These are phyloP conservation scores for Lactuca saligna DNA, from an alignment of 129 eudicot species.

Conservation along the genomic window DNA sequence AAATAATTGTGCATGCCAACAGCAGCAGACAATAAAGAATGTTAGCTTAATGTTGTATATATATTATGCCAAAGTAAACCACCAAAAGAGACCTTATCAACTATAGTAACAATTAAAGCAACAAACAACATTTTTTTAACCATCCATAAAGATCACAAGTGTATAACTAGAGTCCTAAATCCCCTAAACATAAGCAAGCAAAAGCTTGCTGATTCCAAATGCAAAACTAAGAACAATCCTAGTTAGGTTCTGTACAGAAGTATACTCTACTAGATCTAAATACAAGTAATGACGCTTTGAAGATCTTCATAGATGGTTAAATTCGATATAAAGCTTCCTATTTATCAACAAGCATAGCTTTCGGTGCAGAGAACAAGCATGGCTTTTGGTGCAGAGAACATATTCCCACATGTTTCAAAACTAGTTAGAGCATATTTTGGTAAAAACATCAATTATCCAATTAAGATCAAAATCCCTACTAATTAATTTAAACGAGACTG, in stretches of 20 bases:
- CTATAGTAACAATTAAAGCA: constrained; percentile 1
- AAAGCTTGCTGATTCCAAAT: constrained; percentile 5
- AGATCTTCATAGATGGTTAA: neutral
- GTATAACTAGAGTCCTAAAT: neutral
- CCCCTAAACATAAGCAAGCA: neutral
- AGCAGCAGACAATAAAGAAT: neutral
- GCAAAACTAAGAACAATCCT: constrained; percentile 15
- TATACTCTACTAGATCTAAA: constrained; percentile 1
- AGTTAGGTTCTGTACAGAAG: neutral
- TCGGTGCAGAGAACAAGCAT: neutral
- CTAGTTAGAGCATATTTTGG: neutral
- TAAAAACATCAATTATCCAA: neutral
- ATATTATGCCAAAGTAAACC: neutral
- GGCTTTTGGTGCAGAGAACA: neutral
- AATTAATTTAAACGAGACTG: neutral
- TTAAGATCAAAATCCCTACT: constrained; percentile 1
- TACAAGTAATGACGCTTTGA: neutral
- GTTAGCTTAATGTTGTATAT: neutral
- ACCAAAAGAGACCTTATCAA: neutral
- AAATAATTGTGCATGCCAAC: neutral
- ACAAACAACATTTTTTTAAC: constrained; percentile 12
- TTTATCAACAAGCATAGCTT: neutral
- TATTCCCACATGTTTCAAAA: neutral
- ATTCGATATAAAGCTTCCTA: neutral
- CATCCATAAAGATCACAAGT: neutral